Evolutionary conservation across 2,329 filamentous ascomycete species (phyloP).

Genomic region (Lasiodiplodia hormozganensis): DNA sequence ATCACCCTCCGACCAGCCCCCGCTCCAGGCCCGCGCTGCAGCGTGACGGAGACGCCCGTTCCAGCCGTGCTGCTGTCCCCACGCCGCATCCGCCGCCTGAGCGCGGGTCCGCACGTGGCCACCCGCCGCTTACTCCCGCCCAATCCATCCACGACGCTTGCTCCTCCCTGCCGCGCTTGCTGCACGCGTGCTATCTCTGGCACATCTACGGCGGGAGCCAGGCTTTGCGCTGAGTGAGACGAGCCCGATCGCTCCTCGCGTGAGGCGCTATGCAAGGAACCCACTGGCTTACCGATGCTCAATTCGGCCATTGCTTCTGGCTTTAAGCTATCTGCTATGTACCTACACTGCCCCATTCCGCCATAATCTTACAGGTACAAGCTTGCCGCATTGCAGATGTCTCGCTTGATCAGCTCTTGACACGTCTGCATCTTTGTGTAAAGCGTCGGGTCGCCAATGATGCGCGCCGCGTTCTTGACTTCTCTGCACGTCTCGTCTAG

Average conservation of each 20-base stretch:
- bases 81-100: background rate
- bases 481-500: constrained; percentile 96
- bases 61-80: background rate
- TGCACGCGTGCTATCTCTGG: background rate
- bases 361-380: constrained; percentile 44
- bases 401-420: constrained; percentile 90
- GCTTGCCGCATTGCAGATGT: constrained; percentile 50
- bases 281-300: background rate
- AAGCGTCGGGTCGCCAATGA: constrained; percentile 91
- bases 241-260: constrained; percentile 1
- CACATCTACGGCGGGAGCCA: background rate
- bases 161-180: background rate
- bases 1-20: constrained; percentile 11
- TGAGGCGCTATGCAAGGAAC: constrained; percentile 9
- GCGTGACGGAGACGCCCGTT: background rate
- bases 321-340: constrained; percentile 1
- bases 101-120: background rate
- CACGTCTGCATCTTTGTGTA: constrained; percentile 97
- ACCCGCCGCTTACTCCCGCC: background rate
- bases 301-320: background rate
- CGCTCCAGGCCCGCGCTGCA: background rate
- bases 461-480: constrained; percentile 94
- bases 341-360: background rate
- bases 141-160: background rate
- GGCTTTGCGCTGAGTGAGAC: constrained; percentile 2